Evolutionary conservation across 306 rosid genomes (phyloP), one percentile per base, ranked within the genome.

Genomic region (Acacia crassicarpa): DNA sequence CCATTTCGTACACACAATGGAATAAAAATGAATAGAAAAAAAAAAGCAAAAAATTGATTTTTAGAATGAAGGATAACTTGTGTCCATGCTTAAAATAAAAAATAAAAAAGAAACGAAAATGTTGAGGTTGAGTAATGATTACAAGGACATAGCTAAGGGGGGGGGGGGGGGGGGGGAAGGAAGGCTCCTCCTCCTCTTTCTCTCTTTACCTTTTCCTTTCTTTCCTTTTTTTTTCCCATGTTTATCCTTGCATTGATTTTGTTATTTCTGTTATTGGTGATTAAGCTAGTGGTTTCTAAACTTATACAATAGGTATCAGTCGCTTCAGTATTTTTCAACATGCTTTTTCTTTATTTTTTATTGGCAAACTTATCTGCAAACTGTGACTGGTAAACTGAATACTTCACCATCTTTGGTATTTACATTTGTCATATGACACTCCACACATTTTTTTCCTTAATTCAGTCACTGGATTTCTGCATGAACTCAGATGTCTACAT

Each of bases 391-490:
- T 67, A 67, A 46, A 44, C 27, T 23, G 46, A 23, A 73, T 41
- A 65, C 58, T 49, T 53, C 19, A 49, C 17, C 32, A 74, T 78
- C 19, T 78, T 78, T 56, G 56, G 35, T 67, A 71, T 76, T 46
- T 35, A 32, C 35, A 32, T 32, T 32, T 3, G 35, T 32, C 56
- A 7, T 22, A 16, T 43, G 7, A 8, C 46, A 25, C 56, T 76
- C 15, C 38, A 16, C 25, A 46, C 20, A n/a, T 49, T 30, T 63
- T 63, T n/a, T 15, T 32, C 40, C 53, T 59, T 79, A 54, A 51
- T 77, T 61, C 65, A 74, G 56, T 40, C 80, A 43, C 46, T 62
- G 77, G 41, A 58, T 80, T 45, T 77, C 53, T 81, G 35, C 75
- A 30, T 65, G 58, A 76, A 46, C 58, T 78, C 58, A 22, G 43